A percentile compares a stretch with the other conserved stretches of the same genome.
These are phyloP conservation scores for Rhytidhysteron rufulum DNA, from an alignment of 2,329 filamentous ascomycete species.

Conservation along the genomic window DNA sequence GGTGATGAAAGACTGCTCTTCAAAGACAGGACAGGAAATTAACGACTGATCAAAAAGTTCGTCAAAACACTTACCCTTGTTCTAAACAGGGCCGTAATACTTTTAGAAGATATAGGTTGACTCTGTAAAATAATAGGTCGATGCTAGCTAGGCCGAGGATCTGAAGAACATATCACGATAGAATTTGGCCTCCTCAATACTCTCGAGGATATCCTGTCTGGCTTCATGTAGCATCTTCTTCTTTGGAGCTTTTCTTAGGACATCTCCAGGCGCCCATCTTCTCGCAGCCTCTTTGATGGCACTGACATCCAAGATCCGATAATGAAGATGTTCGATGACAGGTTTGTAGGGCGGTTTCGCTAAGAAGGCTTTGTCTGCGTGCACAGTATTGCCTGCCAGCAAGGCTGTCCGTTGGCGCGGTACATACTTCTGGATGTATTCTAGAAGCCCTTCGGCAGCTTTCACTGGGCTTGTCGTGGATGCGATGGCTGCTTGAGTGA, in stretches of 20 bases:
- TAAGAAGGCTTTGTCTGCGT: conserved; percentile 83
- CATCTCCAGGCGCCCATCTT: conserved; percentile 67
- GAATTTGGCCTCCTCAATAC: conserved; percentile 84
- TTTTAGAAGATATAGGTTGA: too few species aligned
- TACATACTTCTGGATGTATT: conserved; percentile 71
- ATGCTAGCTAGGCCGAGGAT: too few species aligned
- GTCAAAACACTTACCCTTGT: too few species aligned
- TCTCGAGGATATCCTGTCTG: conserved; percentile 86
- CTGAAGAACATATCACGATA: conserved; percentile 70
- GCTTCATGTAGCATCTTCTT: conserved; percentile 82
- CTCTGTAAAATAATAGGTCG: too few species aligned
- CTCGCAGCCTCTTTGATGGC: conserved; percentile 84
- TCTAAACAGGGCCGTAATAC: too few species aligned
- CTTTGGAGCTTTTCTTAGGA: conserved; percentile 59
- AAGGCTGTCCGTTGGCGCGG: conserved; percentile 65
- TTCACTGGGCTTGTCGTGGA: conserved; percentile 69
- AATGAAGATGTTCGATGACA: conserved; percentile 75
- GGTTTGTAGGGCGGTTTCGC: conserved; percentile 67
- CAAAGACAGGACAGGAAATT: too few species aligned
- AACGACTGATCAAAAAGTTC: too few species aligned
- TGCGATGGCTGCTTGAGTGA: conserved; percentile 70
- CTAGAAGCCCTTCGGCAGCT: conserved; percentile 69
- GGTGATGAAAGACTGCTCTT: too few species aligned
- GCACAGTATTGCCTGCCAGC: conserved; percentile 88
- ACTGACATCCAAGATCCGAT: conserved; percentile 90